These are phyloP conservation scores for Salix koriyanagi DNA, from an alignment of 345 rosid genomes.

Conservation along the genomic window DNA sequence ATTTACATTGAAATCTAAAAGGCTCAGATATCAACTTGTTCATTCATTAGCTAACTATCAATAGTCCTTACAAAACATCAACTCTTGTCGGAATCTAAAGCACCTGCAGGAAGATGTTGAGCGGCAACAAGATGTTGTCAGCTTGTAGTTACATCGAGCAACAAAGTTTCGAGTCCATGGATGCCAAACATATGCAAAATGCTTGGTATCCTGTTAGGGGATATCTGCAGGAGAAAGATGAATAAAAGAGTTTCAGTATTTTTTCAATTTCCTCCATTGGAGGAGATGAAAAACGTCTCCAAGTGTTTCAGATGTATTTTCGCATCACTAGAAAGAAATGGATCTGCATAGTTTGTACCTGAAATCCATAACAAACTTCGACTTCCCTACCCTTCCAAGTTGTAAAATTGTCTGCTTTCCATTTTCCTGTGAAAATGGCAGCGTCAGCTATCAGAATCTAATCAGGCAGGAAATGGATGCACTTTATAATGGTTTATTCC, in stretches of 20 bases:
- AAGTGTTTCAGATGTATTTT: no score
- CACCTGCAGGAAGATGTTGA: constrained; percentile 16
- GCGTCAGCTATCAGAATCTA: not conserved
- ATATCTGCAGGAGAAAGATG: constrained; percentile 44
- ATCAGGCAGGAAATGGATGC: no score
- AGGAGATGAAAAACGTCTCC: not conserved
- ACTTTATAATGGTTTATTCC: not conserved
- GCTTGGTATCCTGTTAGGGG: constrained; percentile 85
- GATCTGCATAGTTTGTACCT: constrained; percentile 38
- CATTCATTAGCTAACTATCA: no score
- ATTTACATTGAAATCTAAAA: no score
- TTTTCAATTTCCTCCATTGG: not conserved
- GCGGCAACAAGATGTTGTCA: constrained; percentile 18
- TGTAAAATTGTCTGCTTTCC: constrained; percentile 76
- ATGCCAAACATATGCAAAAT: constrained; percentile 82
- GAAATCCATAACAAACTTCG: constrained; percentile 76
- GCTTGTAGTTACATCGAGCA: constrained; percentile 48
- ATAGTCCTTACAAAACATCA: no score
- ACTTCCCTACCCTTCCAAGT: constrained; percentile 73
- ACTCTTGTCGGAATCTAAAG: no score
- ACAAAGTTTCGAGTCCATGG: constrained; percentile 86
- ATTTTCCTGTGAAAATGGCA: constrained; percentile 35
- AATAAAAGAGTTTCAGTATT: not conserved
- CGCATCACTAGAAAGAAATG: not conserved
- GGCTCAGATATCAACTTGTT: no score